phyloP scores from a whole-genome alignment of 139 green algal genomes.

The Raphidocelis subcapitata region DNA sequence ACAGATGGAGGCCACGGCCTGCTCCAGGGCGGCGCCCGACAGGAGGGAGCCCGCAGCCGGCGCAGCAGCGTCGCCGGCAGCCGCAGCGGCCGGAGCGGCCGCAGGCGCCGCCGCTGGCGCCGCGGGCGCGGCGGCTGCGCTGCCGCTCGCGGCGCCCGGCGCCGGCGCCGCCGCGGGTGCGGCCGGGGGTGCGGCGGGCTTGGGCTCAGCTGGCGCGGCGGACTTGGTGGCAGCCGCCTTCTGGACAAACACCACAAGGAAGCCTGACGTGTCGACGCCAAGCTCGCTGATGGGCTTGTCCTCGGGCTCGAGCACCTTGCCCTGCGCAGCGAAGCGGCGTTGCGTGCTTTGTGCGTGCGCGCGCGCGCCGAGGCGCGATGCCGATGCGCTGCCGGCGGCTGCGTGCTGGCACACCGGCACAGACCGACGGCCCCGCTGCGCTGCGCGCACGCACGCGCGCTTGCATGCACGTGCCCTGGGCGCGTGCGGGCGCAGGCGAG shows the following conservation, averaged over 20 bases:
- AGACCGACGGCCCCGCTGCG: too few species aligned
- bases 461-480: too few species aligned
- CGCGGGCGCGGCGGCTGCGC: conserved; percentile 23
- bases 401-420: too few species aligned
- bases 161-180: conserved; percentile 33
- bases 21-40: conserved; percentile 67
- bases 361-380: too few species aligned
- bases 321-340: too few species aligned
- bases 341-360: too few species aligned
- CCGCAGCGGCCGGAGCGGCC: conserved; percentile 21
- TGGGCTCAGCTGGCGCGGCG: conserved; percentile 12
- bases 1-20: conserved; percentile 73
- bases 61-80: conserved; percentile 22
- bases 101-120: conserved; percentile 7
- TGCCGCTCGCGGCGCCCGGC: conserved; percentile 11
- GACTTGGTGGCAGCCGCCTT: conserved; percentile 53
- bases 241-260: conserved; percentile 93
- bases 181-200: conserved; percentile 31
- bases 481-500: background rate
- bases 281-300: conserved; percentile 66
- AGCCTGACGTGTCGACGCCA: conserved; percentile 77
- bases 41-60: conserved; percentile 70
- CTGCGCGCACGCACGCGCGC: too few species aligned
- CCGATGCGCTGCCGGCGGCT: too few species aligned
- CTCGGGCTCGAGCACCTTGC: conserved; percentile 87